Conservation (phyloP, 2,329 filamentous ascomycete genomes). For the Immersiporthe knoxdaviesiana region DNA sequence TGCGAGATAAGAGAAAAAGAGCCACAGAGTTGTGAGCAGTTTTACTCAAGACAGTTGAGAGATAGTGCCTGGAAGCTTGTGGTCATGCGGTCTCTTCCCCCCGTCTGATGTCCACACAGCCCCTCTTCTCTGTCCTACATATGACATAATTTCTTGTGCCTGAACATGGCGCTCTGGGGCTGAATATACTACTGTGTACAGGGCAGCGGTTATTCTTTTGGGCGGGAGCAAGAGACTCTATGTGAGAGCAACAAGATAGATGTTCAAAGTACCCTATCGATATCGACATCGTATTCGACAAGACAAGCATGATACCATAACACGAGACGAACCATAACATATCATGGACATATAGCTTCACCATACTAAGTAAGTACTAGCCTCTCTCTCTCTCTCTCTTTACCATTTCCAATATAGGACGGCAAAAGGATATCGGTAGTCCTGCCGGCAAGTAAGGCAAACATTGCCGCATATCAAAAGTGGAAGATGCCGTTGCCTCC, state of each 20-base stretch:
- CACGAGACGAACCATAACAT: neutral
- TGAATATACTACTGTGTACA: neutral
- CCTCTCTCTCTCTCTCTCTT: no score
- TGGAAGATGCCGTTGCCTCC: neutral
- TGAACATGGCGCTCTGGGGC: neutral
- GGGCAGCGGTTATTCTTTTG: neutral
- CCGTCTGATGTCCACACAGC: neutral
- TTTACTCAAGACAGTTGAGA: neutral
- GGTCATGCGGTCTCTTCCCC: neutral
- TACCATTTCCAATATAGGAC: no score
- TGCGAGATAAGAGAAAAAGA: constrained; percentile 11
- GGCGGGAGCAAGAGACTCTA: neutral
- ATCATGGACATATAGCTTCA: no score
- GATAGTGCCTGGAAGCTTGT: neutral
- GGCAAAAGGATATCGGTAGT: constrained; percentile 8
- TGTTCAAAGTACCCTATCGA: neutral
- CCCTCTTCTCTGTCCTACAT: neutral
- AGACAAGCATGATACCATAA: neutral
- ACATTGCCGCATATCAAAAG: constrained; percentile 8
- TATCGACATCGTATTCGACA: no score
- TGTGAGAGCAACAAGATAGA: no score
- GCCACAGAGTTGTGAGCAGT: neutral
- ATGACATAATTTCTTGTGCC: neutral
- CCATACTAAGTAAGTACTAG: no score
- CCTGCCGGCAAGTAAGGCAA: constrained; percentile 6